Evolutionary conservation across 257 asterid species (phyloP), one percentile per base, ranked within the genome.

Genomic region (Solanum virginianum): DNA sequence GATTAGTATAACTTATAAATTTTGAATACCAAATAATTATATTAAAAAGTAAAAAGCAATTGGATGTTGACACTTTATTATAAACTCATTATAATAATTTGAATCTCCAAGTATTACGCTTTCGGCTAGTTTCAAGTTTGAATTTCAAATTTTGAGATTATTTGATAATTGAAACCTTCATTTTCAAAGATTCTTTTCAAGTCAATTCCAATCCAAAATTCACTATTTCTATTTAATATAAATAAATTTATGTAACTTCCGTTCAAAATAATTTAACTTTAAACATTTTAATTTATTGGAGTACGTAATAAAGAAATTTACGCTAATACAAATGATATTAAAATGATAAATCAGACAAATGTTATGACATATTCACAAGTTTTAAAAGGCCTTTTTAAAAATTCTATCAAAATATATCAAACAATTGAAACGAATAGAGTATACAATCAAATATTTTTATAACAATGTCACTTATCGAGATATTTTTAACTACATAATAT

Each of bases 121-220:
- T 77, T 75, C 63, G 24, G 45, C 20, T 79, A n/a, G 60, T 49
- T 79, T 6, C 11, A 15, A 5, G 53, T 66, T 77, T 77, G 65
- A 77, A 77, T 51, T 77, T 53, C 47, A 77, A 77, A 77, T 15
- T 16, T 79, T 16, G 47, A 53, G 65, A 79, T 79, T 16, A 79
- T 53, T 53, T 45, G 65, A 79, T 53, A 79, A 79, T 3, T 51
- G 4, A 8, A 26, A 10, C 1, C 16, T 15, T 14, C 32, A 59
- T 14, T 41, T 53, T 49, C 43, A 49, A 75, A 79, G 4, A 53
- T 79, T 53, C 29, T 5, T 79, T 53, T 29, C 29, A 10, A 53
- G 47, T 79, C 47, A 53, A 18, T 53, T 79, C 49, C 29, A 49
- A 26, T 26, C 11, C 45, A 49, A 77, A 10, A 68, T 18, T 41